These are phyloP conservation scores for Antarctomyces pellizariae DNA, from an alignment of 495 filamentous ascomycete species.

Conservation along the genomic window DNA sequence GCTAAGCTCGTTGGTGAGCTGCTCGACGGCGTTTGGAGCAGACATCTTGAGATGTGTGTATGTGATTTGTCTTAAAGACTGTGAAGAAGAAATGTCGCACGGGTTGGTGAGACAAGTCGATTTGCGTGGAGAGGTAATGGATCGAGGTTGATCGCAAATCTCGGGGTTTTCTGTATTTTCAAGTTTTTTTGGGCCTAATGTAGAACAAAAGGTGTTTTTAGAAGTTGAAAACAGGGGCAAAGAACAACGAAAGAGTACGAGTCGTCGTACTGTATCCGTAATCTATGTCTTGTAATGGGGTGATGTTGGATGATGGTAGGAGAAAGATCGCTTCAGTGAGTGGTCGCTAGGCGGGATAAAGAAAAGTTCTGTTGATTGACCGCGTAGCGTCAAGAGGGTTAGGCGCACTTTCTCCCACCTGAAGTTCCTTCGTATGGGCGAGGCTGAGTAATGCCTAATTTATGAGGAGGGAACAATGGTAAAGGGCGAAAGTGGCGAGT, in stretches of 20 bases:
- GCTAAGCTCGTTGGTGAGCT: conserved; percentile 39
- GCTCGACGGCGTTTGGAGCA: conserved; percentile 38
- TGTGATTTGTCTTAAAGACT: conserved; percentile 9
- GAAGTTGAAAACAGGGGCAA: conserved; percentile 20
- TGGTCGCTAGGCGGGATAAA: too few species aligned
- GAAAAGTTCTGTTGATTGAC: too few species aligned
- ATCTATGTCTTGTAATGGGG: conserved; percentile 6
- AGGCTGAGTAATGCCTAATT: too few species aligned
- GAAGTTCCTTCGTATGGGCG: too few species aligned
- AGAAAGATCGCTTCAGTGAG: too few species aligned
- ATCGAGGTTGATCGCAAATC: conserved; percentile 9
- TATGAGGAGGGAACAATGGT: too few species aligned
- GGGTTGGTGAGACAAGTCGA: conserved; percentile 1
- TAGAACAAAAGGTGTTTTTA: conserved; percentile 23
- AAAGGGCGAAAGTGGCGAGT: too few species aligned
- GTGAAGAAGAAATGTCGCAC: conserved; percentile 1
- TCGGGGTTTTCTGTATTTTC: conserved; percentile 19
- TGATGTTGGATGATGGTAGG: conserved; percentile 8
- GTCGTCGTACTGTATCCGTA: conserved; percentile 13
- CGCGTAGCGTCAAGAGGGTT: too few species aligned
- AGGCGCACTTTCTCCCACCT: too few species aligned
- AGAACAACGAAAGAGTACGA: conserved; percentile 17
- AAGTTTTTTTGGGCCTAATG: conserved; percentile 31
- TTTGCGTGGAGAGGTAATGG: conserved; percentile 1
- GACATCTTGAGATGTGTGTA: conserved; percentile 27